Base-by-base conservation (phyloP, 768 basidiomycete species). In the Crepidotus variabilis region DNA sequence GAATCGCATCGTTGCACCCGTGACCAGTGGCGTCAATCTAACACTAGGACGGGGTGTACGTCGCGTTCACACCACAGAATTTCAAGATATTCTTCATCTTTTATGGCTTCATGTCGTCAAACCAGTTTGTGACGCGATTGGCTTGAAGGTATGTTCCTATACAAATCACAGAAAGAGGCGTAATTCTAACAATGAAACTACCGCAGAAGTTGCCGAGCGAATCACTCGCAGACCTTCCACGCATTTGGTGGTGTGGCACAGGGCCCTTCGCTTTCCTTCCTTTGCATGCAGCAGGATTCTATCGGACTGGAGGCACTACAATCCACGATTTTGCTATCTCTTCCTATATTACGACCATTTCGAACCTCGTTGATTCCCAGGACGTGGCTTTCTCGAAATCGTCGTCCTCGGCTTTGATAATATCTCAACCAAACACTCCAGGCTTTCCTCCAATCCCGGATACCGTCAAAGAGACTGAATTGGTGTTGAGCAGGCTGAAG, bases 331-430 rank as follows among this genome's bases (percentile, higher is more conserved):
- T 57, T 49, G 59, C 51, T 4, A 47, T 62, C 5, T 62, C 61
- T n/a, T 62, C 61, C 13, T 62, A 62, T 32, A 62, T 53, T 10
- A 59, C 61, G n/a, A 60, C 59, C 2, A 35, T 62, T 21, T 50
- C 33, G n/a, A 33, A 58, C 4, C 28, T 62, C 18, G 47, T 62
- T 32, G 51, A 57, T 20, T 50, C 45, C 2, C 43, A 6, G 11
- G 21, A 46, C 21, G 16, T 6, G 21, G n/a, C 43, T 46, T 10
- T 46, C 16, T 46, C 43, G 4, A 46, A 21, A 46, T n/a, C 16
- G 9, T 39, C 22, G 35, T 43, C 13, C 23, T 62, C 5, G 54
- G 43, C 11, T 46, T 11, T 60, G 10, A 49, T 62, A 18, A 51
- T 62, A 34, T 61, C 60, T 32, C 57, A 61, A 43, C 52, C 56